These are phyloP conservation scores for Mycena chlorophos DNA, from an alignment of 768 basidiomycete species.

Conservation along the genomic window DNA sequence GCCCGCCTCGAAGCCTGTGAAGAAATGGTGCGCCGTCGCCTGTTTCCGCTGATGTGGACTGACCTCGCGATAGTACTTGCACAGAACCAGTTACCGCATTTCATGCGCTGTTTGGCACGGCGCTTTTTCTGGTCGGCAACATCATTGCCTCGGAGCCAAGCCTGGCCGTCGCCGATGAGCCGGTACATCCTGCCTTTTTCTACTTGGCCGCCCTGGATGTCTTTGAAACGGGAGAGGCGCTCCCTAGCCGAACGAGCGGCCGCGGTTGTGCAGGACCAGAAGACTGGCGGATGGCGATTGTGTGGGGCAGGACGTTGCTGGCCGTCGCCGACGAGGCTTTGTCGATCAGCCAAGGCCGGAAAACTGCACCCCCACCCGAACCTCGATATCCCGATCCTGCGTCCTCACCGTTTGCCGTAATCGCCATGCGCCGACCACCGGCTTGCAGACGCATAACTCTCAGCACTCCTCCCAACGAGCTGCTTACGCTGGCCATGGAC, in stretches of 20 bases:
- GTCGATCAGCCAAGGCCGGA: background rate
- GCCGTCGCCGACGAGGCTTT: conserved; percentile 46
- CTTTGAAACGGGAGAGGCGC: conserved; percentile 66
- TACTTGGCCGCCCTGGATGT: conserved; percentile 72
- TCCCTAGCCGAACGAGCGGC: conserved; percentile 48
- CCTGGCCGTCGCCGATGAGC: conserved; percentile 57
- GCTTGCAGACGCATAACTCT: conserved; percentile 51
- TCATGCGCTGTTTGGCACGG: conserved; percentile 63
- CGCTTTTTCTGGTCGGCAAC: conserved; percentile 65
- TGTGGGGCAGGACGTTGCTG: conserved; percentile 67
- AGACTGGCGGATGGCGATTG: conserved; percentile 69
- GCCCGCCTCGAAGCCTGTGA: conserved; percentile 7
- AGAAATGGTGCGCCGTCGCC: conserved; percentile 17
- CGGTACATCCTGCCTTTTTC: conserved; percentile 49
- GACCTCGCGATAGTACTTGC: conserved; percentile 32
- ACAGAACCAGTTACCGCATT: conserved; percentile 63
- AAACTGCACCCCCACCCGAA: conserved; percentile 25
- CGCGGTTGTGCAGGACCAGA: conserved; percentile 37
- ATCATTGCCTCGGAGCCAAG: conserved; percentile 53
- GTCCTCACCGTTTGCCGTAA: conserved; percentile 52
- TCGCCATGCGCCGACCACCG: conserved; percentile 50
- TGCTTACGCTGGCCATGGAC: conserved; percentile 64
- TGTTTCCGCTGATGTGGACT: conserved; percentile 7
- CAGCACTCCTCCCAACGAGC: conserved; percentile 45
- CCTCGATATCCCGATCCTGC: conserved; percentile 46